Percentiles rank a stretch among this genome's conserved stretches.
phyloP scores from a whole-genome alignment of 495 filamentous ascomycete genomes.

The Penicillium ochrochloron region DNA sequence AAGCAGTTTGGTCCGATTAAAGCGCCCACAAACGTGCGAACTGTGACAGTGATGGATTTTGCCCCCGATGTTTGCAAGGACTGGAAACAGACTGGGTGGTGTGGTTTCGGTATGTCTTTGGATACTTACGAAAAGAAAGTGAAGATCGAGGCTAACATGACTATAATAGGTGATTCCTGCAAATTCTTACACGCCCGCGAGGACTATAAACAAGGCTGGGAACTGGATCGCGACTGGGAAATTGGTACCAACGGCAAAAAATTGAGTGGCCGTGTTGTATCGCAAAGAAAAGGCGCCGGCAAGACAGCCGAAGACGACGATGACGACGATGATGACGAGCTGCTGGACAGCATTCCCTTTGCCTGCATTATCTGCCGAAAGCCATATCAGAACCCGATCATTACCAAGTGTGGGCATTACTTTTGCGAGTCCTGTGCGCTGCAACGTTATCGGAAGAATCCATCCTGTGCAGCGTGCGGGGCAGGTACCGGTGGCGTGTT shows the following conservation, averaged over 20 bases:
- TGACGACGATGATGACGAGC: conserved; percentile 69
- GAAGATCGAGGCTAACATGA: background rate
- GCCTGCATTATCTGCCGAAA: conserved; percentile 91
- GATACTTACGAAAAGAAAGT: conserved; percentile 41
- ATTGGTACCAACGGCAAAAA: conserved; percentile 76
- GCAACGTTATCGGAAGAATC: conserved; percentile 78
- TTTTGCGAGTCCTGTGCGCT: conserved; percentile 92
- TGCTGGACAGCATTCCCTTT: conserved; percentile 89
- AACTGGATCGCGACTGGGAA: conserved; percentile 94
- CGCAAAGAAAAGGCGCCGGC: conserved; percentile 54
- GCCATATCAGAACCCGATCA: conserved; percentile 78
- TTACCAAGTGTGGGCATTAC: conserved; percentile 93
- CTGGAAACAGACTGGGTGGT: conserved; percentile 79
- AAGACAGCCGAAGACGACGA: conserved; percentile 51
- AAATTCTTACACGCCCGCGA: conserved; percentile 88
- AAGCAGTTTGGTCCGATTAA: conserved; percentile 83
- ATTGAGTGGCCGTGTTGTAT: conserved; percentile 62
- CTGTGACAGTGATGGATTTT: conserved; percentile 87
- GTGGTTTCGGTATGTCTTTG: conserved; percentile 51
- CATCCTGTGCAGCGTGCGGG: conserved; percentile 84
- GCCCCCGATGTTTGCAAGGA: conserved; percentile 96
- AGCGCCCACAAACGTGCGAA: conserved; percentile 87
- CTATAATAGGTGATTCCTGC: conserved; percentile 62
- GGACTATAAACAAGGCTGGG: conserved; percentile 93
- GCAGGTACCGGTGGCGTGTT: conserved; percentile 86